A percentile compares a stretch with the other conserved stretches of the same genome.
Evolutionary conservation across 768 basidiomycete genomes (phyloP).

Genomic region (Postia placenta): DNA sequence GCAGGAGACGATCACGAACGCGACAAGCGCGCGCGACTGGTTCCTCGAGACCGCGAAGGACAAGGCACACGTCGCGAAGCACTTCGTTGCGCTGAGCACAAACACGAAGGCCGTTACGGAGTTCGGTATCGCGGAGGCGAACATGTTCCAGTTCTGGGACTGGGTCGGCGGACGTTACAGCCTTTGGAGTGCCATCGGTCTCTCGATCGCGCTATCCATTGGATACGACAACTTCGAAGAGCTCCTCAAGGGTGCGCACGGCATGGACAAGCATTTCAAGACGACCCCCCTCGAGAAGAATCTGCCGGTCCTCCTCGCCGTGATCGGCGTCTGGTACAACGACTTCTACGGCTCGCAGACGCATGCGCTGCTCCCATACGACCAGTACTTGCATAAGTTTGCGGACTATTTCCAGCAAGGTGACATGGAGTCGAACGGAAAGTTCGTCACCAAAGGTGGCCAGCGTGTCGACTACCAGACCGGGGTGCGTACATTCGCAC

Average conservation of each 20-base stretch:
- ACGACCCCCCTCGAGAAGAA: conserved; percentile 84
- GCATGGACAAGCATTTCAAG: conserved; percentile 97
- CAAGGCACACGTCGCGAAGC: conserved; percentile 91
- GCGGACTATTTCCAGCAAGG: conserved; percentile 99
- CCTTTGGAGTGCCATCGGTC: conserved; percentile 96
- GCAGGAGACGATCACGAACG: conserved; percentile 99
- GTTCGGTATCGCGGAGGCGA: conserved; percentile 85
- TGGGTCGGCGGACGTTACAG: conserved; percentile 99
- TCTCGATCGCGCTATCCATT: conserved; percentile 89
- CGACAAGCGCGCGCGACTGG: conserved; percentile 90
- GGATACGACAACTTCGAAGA: conserved; percentile 93
- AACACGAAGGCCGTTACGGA: conserved; percentile 90
- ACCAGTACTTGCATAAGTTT: conserved; percentile 99
- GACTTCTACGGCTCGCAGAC: conserved; percentile 98
- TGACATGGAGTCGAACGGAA: conserved; percentile 99
- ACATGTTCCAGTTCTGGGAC: conserved; percentile 99
- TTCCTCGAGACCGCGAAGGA: conserved; percentile 83
- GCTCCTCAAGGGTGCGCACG: conserved; percentile 88
- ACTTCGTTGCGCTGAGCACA: conserved; percentile 97
- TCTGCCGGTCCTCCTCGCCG: conserved; percentile 85
- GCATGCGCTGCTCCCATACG: conserved; percentile 91
- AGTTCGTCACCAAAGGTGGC: conserved; percentile 91
- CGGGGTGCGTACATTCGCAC: conserved; percentile 63
- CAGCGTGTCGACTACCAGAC: conserved; percentile 94
- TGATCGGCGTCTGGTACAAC: conserved; percentile 97